Base-by-base conservation (phyloP, 2,329 filamentous ascomycete species). In the Aureobasidium sp. region DNA sequence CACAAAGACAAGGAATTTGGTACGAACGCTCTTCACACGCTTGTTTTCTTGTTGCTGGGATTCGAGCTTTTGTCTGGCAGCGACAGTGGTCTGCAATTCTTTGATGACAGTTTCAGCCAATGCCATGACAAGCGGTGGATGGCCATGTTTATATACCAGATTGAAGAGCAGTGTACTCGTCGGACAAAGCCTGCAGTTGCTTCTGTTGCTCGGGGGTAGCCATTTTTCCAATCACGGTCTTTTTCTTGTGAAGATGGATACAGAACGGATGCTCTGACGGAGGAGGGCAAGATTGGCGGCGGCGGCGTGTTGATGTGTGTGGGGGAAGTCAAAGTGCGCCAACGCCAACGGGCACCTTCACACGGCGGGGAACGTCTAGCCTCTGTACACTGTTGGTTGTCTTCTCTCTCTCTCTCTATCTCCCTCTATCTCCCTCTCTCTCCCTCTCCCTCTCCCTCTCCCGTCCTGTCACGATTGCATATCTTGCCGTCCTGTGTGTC, bases 31-130 rank as follows among this genome's bases (percentile, higher is more conserved):
- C 68, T 94, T 83, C 8, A 98, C 93, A 14, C 86, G 84, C 44
- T 84, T 73, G 67, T 97, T 98, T 70, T 98, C 93, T 66, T 95
- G 88, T 68, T 87, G 87, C 70, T 98, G 93, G 6, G 90, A 87
- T 68, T 96, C 90, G 6, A 98, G 82, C 71, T 87, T 94, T 73
- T 98, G 90, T 58, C 90, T 82, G 8, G 89, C 86, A 39, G 83
- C 78, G 22, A 97, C 81, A 16, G 81, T 75, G 38, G 76, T 79
- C 68, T 90, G 86, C 53, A 97, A 79, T 62, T 97, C 93, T 95
- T 61, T 22, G 6, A 29, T 40, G 16, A 16, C 30, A 54, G 27
- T 1, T 30, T 48, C 7, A 42, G 41, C 17, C 40, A 24, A 19
- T 52, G 8, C 17, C 19, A 4, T 42, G n/a, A 25, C 11, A 38